Conservation (phyloP, 2,329 filamentous ascomycete genomes). For the Myriosclerotinia curreyana region DNA sequence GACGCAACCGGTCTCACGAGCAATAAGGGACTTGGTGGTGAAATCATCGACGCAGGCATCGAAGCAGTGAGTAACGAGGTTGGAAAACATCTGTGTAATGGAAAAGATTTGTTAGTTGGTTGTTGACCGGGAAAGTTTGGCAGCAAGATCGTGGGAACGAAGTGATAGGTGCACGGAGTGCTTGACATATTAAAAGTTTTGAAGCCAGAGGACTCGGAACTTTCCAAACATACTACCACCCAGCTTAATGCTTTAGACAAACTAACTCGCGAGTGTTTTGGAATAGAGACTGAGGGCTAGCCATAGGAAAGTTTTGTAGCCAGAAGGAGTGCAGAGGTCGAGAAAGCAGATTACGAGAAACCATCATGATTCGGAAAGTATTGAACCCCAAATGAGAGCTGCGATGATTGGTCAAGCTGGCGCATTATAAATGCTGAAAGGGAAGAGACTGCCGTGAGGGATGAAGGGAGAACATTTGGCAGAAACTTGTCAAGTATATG, state of each 20-base stretch:
- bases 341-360: background rate
- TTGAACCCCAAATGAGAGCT: background rate
- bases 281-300: background rate
- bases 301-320: background rate
- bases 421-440: background rate
- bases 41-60: slow-evolving; percentile 97
- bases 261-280: background rate
- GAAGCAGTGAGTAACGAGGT: slow-evolving; percentile 86
- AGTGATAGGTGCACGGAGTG: background rate
- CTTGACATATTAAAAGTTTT: background rate
- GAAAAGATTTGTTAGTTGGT: background rate
- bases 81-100: slow-evolving; percentile 53
- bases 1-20: slow-evolving; percentile 87
- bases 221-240: background rate
- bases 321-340: background rate
- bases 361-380: background rate
- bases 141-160: background rate
- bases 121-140: background rate
- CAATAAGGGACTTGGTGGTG: slow-evolving; percentile 89
- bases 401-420: background rate
- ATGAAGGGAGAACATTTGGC: background rate
- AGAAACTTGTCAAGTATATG: background rate
- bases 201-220: background rate
- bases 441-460: background rate
- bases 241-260: background rate